A percentile compares a stretch with the other conserved stretches of the same genome.
Conservation (phyloP, 78 protist species). For the Dictyostelium capitatum region DNA sequence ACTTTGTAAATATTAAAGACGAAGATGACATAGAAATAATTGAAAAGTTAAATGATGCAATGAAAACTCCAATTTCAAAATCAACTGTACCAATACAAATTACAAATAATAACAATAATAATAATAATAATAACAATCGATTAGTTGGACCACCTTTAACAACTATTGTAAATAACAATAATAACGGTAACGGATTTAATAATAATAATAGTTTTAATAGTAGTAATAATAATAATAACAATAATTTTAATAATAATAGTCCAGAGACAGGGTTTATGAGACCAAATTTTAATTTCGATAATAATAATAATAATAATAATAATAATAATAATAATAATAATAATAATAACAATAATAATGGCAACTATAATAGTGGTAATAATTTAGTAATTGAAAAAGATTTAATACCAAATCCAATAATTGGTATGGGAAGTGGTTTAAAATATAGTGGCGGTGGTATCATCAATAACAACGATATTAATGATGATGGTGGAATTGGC, state of each 20-base stretch:
- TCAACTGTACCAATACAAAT: not conserved
- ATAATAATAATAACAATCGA: not conserved
- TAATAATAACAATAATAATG: not conserved
- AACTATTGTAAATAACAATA: no score
- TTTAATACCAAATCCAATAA: conserved; percentile 29
- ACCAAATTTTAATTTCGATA: not conserved
- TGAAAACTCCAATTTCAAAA: conserved; percentile 44
- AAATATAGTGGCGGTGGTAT: not conserved
- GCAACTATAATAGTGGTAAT: not conserved
- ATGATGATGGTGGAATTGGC: not conserved
- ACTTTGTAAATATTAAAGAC: conserved; percentile 27
- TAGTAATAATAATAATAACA: not conserved
- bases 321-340: no score
- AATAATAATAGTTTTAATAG: not conserved
- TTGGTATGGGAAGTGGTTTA: not conserved
- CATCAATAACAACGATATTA: not conserved
- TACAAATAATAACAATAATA: not conserved
- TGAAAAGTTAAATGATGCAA: conserved; percentile 38
- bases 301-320: not conserved
- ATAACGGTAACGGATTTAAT: conserved; percentile 11
- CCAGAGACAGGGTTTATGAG: conserved; percentile 16
- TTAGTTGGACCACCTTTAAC: not conserved
- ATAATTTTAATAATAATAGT: not conserved
- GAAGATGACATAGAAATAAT: conserved; percentile 54
- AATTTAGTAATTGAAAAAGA: not conserved